Evolutionary conservation across 2,329 filamentous ascomycete genomes (phyloP), one percentile per base, ranked within the genome.

Genomic region (Nannizziopsis arthrosporioides): DNA sequence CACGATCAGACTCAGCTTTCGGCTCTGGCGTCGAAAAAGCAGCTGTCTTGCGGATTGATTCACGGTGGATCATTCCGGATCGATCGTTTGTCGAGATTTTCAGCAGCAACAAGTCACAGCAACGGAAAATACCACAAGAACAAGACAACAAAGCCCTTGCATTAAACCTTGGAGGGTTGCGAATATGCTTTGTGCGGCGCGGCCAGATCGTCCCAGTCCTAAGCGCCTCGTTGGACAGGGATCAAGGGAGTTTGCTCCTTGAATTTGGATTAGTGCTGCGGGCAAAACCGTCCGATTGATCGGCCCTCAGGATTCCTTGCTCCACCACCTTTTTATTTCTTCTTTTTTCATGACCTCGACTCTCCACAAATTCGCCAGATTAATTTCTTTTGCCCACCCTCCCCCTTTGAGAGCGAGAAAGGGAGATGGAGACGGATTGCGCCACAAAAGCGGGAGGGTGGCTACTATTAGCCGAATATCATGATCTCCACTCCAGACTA

Each of bases 131-230:
- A 27, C 22, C 22, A 27, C 22, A 27, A 27, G 22, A 27, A 27
- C 22, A 27, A 27, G 22, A 17, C 44, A 46, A 46, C 44, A 46
- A 46, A 46, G 44, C 44, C 44, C 44, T 46, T 46, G 44, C 44
- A 46, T 46, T 39, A 32, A 40, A 22, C 39, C 19, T 27, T 27
- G 22, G 22, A 36, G 22, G 35, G 35, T 45, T 39, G 11, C 17
- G 43, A 45, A 45, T 42, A 42, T 42, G 45, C 45, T 48, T 48
- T 48, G 38, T 48, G 45, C 39, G 45, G 45, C 45, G 45, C 45
- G 45, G 41, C 45, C 45, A 48, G 45, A 48, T 48, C 45, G 38
- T 42, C 40, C 45, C 42, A 48, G 35, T 42, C 45, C 30, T 48
- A 48, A 48, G 45, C 45, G 45, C 45, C 45, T 42, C 44, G 19